These are phyloP conservation scores for Rubus idaeus DNA, from an alignment of 306 rosid genomes.

Conservation along the genomic window DNA sequence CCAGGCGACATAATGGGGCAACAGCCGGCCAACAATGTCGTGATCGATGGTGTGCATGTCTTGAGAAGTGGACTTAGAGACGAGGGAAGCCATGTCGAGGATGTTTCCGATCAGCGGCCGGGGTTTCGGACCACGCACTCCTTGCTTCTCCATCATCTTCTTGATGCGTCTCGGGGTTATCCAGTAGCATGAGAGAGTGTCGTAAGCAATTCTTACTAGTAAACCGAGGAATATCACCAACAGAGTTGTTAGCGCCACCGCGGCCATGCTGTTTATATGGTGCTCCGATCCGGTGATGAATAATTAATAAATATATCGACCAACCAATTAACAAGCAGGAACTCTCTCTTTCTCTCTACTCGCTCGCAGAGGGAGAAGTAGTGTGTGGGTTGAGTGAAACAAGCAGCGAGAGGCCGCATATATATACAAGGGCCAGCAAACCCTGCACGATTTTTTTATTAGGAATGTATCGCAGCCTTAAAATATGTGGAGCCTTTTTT, in stretches of 20 bases:
- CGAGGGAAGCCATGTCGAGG: slow-evolving; percentile 61
- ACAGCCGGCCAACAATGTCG: slow-evolving; percentile 77
- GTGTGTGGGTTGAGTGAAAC: slow-evolving; percentile 5
- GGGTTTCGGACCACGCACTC: slow-evolving; percentile 79
- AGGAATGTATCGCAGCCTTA: not conserved
- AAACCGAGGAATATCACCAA: slow-evolving; percentile 31
- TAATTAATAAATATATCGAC: not conserved
- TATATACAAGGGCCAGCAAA: not conserved
- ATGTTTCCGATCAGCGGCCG: slow-evolving; percentile 71
- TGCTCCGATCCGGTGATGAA: not conserved
- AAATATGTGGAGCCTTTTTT: not conserved
- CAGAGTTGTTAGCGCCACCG: slow-evolving; percentile 37
- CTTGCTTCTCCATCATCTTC: slow-evolving; percentile 81
- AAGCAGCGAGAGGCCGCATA: not conserved
- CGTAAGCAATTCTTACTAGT: slow-evolving; percentile 46
- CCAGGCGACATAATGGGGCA: slow-evolving; percentile 85
- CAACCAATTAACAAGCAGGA: not conserved
- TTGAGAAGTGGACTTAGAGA: slow-evolving; percentile 56
- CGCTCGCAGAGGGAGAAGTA: not conserved
- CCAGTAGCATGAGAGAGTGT: slow-evolving; percentile 55
- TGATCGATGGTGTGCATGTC: slow-evolving; percentile 76
- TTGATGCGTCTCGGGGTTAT: slow-evolving; percentile 69
- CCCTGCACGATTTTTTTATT: no score
- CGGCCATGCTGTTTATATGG: slow-evolving; percentile 30
- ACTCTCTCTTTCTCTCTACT: not conserved